Conservation (phyloP, 352 stramenopile species). For the Pythium coloratum region DNA sequence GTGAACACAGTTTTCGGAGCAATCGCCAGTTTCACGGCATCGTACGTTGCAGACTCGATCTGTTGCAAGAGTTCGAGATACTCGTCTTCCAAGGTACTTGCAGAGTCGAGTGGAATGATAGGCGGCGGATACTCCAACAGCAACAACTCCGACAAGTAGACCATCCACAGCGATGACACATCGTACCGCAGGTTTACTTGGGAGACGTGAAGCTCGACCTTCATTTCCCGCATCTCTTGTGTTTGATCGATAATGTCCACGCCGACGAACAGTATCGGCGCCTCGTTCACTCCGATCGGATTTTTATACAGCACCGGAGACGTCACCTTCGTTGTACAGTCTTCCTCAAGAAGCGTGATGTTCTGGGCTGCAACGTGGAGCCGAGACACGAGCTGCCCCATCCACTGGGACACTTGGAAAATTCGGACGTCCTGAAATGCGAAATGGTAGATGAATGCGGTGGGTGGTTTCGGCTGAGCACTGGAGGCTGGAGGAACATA, state of each 20-base stretch:
- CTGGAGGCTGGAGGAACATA: constrained; percentile 36
- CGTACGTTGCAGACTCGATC: constrained; percentile 38
- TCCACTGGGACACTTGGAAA: constrained; percentile 88
- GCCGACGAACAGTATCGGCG: constrained; percentile 76
- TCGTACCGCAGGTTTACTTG: constrained; percentile 84
- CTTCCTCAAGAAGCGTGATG: constrained; percentile 73
- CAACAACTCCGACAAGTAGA: constrained; percentile 73
- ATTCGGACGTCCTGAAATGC: constrained; percentile 73
- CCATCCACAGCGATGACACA: constrained; percentile 78
- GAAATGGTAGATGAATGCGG: constrained; percentile 69
- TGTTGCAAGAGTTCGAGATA: constrained; percentile 37
- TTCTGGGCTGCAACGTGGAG: constrained; percentile 75
- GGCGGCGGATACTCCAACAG: constrained; percentile 79
- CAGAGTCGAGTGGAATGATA: constrained; percentile 84
- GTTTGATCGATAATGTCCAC: constrained; percentile 81
- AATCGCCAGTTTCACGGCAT: constrained; percentile 64
- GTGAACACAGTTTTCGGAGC: constrained; percentile 85
- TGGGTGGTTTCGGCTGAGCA: constrained; percentile 3
- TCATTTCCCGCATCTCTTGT: constrained; percentile 88
- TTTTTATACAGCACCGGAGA: constrained; percentile 82
- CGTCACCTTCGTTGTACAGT: constrained; percentile 38
- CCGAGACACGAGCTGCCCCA: constrained; percentile 76
- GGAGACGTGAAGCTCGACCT: constrained; percentile 83
- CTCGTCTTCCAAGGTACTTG: constrained; percentile 58
- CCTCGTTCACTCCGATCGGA: constrained; percentile 69